A percentile compares a stretch with the other conserved stretches of the same genome.
Evolutionary conservation across 2,329 filamentous ascomycete species (phyloP).

Genomic region (Colletotrichum ledebouriae): DNA sequence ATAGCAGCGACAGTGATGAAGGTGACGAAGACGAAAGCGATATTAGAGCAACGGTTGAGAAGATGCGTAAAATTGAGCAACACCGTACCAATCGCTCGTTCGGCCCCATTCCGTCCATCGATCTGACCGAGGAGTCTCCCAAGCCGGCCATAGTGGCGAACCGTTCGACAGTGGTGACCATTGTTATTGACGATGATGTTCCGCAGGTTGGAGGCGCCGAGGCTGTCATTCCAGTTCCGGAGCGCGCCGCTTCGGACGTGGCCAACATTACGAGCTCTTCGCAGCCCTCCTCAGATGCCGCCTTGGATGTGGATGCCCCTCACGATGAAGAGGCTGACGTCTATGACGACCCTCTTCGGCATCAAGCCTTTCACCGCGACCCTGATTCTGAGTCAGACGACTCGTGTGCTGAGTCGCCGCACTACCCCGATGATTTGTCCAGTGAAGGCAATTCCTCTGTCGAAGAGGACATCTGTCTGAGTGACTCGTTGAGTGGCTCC

Average conservation of each 20-base stretch:
- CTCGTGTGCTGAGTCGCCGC: constrained; percentile 7
- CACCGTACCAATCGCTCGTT: not conserved
- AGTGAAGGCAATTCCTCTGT: constrained; percentile 4
- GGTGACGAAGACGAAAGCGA: constrained; percentile 45
- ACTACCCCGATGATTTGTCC: constrained; percentile 19
- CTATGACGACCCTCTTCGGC: not conserved
- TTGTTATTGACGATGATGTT: constrained; percentile 22
- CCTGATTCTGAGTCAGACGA: constrained; percentile 18
- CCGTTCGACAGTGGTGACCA: not conserved
- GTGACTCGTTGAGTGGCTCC: constrained; percentile 25
- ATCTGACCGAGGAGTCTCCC: constrained; percentile 27
- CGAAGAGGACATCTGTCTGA: constrained; percentile 34
- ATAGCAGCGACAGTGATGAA: constrained; percentile 49
- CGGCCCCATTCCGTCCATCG: constrained; percentile 18
- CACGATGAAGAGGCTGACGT: constrained; percentile 24
- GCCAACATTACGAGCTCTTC: not conserved
- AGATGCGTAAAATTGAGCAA: constrained; percentile 19
- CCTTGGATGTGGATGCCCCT: constrained; percentile 23
- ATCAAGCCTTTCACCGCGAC: not conserved
- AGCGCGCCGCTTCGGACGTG: not conserved
- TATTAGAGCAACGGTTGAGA: constrained; percentile 28
- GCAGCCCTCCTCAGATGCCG: not conserved
- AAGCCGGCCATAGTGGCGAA: not conserved
- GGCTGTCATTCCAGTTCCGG: not conserved
- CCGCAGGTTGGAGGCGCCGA: not conserved